phyloP scores from a whole-genome alignment of 2,329 filamentous ascomycete species.

The Pseudocercospora cruenta region DNA sequence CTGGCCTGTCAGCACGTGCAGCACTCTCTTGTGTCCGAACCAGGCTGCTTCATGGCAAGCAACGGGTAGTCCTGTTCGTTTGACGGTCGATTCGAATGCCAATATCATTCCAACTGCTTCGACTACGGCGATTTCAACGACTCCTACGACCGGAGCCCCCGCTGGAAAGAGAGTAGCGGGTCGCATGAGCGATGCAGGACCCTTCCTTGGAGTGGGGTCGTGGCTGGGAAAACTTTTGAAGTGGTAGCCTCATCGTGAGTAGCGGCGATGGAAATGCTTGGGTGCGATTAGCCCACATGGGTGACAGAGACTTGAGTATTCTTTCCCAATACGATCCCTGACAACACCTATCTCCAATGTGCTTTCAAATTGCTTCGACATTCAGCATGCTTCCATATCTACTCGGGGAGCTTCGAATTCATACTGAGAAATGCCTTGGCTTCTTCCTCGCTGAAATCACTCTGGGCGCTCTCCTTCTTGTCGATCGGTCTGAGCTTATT shows the following conservation, averaged over 20 bases:
- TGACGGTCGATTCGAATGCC: background rate
- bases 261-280: background rate
- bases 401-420: background rate
- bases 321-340: background rate
- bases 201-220: slow-evolving; percentile 3
- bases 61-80: background rate
- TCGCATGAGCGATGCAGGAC: background rate
- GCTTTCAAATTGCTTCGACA: background rate
- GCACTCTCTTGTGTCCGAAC: slow-evolving; percentile 2
- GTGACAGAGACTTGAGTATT: background rate
- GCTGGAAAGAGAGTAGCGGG: background rate
- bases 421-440: slow-evolving; percentile 52
- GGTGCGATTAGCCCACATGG: too few species aligned
- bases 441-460: slow-evolving; percentile 69
- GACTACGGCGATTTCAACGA: background rate
- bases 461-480: slow-evolving; percentile 62
- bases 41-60: background rate
- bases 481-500: slow-evolving; percentile 75
- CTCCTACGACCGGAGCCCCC: background rate
- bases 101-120: background rate
- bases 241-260: background rate
- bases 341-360: background rate
- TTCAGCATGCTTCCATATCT: background rate
- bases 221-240: slow-evolving; percentile 3
- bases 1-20: slow-evolving; percentile 2